These are phyloP conservation scores for Paraurostyla sp. DNA, from an alignment of 73 alveolate genomes.

Conservation along the genomic window DNA sequence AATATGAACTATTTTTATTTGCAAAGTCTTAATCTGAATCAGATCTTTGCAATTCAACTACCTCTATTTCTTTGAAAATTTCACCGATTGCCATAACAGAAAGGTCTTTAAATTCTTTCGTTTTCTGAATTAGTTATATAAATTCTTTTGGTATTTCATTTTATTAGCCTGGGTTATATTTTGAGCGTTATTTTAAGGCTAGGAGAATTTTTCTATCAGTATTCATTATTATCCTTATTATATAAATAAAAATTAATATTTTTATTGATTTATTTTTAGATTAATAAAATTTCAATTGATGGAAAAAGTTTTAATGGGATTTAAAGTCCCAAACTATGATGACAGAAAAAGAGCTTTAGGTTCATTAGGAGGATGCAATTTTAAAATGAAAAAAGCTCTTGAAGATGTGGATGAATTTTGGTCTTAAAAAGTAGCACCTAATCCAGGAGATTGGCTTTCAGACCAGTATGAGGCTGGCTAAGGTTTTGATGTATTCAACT, in stretches of 20 bases:
- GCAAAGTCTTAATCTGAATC: not conserved
- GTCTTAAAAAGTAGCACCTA: slow-evolving; percentile 21
- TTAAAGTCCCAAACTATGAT: slow-evolving; percentile 33
- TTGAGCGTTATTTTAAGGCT: not conserved
- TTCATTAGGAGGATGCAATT: slow-evolving; percentile 37
- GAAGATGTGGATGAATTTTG: slow-evolving; percentile 45
- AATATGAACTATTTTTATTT: not conserved
- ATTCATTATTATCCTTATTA: no score
- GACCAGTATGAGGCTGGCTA: slow-evolving; percentile 40
- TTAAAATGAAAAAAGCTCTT: slow-evolving; percentile 24
- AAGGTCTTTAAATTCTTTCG: slow-evolving; percentile 19
- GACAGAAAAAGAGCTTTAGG: slow-evolving; percentile 53
- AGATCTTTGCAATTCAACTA: not conserved
- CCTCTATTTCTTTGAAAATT: slow-evolving; percentile 14
- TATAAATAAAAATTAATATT: no score
- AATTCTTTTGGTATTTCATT: slow-evolving; percentile 15
- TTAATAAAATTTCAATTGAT: no score
- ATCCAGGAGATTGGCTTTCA: slow-evolving; percentile 50
- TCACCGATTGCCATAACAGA: slow-evolving; percentile 35
- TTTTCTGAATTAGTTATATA: not conserved
- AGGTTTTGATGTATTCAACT: slow-evolving; percentile 5
- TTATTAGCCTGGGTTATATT: not conserved
- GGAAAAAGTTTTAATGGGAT: no score
- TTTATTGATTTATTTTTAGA: no score
- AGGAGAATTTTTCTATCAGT: not conserved